These are phyloP conservation scores for Agaricus blazei DNA, from an alignment of 768 basidiomycete genomes.

Conservation along the genomic window DNA sequence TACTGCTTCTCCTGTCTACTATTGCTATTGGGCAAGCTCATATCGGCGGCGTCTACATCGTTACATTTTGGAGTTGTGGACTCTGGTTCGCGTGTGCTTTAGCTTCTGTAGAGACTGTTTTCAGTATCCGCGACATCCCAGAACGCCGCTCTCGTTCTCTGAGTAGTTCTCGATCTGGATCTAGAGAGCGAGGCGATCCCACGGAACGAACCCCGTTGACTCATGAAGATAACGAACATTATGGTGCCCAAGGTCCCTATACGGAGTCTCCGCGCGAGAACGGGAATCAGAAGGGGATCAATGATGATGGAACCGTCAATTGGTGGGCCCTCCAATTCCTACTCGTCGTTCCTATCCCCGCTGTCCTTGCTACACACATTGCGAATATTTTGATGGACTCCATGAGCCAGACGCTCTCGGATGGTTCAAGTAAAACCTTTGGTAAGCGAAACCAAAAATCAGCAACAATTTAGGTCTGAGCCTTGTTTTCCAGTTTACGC, in stretches of 20 bases:
- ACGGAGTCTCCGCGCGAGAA: background rate
- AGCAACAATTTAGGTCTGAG: background rate
- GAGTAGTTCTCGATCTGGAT: background rate
- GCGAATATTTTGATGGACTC: slow-evolving; percentile 40
- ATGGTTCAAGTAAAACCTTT: slow-evolving; percentile 47
- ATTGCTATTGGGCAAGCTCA: slow-evolving; percentile 32
- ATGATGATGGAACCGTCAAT: slow-evolving; percentile 23
- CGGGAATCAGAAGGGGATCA: background rate
- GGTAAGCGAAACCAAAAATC: slow-evolving; percentile 33
- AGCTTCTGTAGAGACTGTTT: slow-evolving; percentile 16
- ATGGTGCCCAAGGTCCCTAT: background rate
- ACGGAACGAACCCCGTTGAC: slow-evolving; percentile 14
- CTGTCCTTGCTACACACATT: slow-evolving; percentile 49
- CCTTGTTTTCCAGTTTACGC: slow-evolving; percentile 42
- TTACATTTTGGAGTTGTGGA: slow-evolving; percentile 46
- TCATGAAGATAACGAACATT: slow-evolving; percentile 1
- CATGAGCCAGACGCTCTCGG: slow-evolving; percentile 53
- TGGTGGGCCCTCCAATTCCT: slow-evolving; percentile 61
- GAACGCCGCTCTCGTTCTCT: background rate
- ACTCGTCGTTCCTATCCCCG: slow-evolving; percentile 46
- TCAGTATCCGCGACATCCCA: slow-evolving; percentile 21
- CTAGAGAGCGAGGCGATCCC: background rate
- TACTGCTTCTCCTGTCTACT: slow-evolving; percentile 47
- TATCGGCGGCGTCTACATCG: slow-evolving; percentile 52
- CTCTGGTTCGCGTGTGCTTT: slow-evolving; percentile 15